Base-by-base conservation (phyloP, 2,329 filamentous ascomycete species). In the Aspergillus floridensis region DNA sequence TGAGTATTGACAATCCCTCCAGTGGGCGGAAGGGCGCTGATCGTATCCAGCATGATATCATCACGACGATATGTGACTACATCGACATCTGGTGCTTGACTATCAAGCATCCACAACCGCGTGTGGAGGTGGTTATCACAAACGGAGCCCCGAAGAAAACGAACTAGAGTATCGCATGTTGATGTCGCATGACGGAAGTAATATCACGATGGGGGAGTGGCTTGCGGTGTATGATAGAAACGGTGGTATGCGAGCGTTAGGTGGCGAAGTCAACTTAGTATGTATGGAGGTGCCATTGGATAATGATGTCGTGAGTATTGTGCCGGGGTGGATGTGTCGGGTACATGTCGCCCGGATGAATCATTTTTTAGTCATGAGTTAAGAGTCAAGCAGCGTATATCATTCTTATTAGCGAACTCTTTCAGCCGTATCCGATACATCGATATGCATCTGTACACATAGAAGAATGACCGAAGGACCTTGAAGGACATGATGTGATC, bases 41-140 rank as follows among this genome's bases (percentile, higher is more conserved):
- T 44, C 31, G 16, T n/a, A 12, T 22, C 22, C 58, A 82, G 81
- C 77, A 96, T 32, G 95, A 98, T 74, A 93, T 98, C 58, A 97
- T 99, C 66, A 92, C 95, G 60, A 96, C 92, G 31, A 98, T 99
- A 68, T 99, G 95, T 78, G 95, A 99, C 75, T 96, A 96, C 74
- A 83, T 98, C 62, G 95, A 99, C 74, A 99, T 99, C 66, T 98
- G 92, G 92, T 99, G 95, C 74, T 81, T 99, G 74, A 96, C 91
- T 1, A 99, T 99, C 79, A 99, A 99, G 84, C 88, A 98, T 69
- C 86, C 86, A 84, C 88, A 98, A 69, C 86, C 86, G 0, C 81
- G 82, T 61, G 72, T 80, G 38, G 79, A 81, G 58, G 67, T 74
- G 58, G 63, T 69, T 55, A 46, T 58, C 19, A 63, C 65, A 32